Conservation (phyloP, 495 filamentous ascomycete species). For the Neurospora discreta region DNA sequence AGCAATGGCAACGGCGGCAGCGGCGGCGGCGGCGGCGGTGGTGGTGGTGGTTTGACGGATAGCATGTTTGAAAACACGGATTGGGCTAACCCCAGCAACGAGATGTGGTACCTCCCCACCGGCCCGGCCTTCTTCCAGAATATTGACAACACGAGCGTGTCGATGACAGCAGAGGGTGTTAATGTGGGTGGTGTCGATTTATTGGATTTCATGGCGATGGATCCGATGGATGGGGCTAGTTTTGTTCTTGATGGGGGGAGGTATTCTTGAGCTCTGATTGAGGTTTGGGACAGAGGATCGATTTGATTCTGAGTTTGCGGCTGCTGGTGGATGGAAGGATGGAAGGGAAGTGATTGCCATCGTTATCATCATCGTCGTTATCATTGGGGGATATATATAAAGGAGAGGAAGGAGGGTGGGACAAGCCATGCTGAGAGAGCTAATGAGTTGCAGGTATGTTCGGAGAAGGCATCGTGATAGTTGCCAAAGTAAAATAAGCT, state of each 20-base stretch:
- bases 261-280: neutral
- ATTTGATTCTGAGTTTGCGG: neutral
- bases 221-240: slow-evolving; percentile 21
- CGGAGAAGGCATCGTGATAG: neutral
- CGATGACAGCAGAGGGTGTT: slow-evolving; percentile 48
- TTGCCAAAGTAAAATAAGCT: neutral
- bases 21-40: neutral
- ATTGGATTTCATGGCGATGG: slow-evolving; percentile 48
- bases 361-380: neutral
- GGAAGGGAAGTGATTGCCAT: neutral
- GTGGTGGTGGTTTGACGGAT: slow-evolving; percentile 2
- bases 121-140: slow-evolving; percentile 45
- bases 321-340: neutral
- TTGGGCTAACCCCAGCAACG: slow-evolving; percentile 33
- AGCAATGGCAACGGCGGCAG: slow-evolving; percentile 8
- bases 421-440: neutral
- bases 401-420: no score
- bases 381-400: neutral
- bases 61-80: slow-evolving; percentile 29
- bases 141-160: slow-evolving; percentile 38
- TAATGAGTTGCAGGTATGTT: neutral
- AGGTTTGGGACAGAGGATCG: neutral
- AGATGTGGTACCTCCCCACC: slow-evolving; percentile 48
- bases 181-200: slow-evolving; percentile 45
- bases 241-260: slow-evolving; percentile 27